These are phyloP conservation scores for Camillea tinctor DNA, from an alignment of 2,329 filamentous ascomycete genomes.

Conservation along the genomic window DNA sequence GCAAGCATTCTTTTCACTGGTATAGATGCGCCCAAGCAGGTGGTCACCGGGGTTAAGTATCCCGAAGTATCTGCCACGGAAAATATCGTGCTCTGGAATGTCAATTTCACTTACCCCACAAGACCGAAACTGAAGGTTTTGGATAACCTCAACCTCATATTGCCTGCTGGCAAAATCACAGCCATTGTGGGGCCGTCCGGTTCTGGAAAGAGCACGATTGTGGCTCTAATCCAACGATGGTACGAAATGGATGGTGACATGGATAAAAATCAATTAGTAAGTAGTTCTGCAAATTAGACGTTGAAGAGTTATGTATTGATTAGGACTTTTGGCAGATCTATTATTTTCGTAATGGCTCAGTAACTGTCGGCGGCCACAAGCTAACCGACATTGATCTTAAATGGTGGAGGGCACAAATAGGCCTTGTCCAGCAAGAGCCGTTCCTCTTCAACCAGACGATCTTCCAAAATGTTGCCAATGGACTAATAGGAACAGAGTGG, in stretches of 20 bases:
- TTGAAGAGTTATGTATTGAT: conserved; percentile 4
- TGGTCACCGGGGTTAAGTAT: conserved; percentile 40
- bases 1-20: conserved; percentile 57
- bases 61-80: conserved; percentile 47
- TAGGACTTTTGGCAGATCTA: conserved; percentile 16
- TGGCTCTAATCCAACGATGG: conserved; percentile 69
- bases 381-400: conserved; percentile 61
- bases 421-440: conserved; percentile 66
- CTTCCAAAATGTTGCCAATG: conserved; percentile 60
- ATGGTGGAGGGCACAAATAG: conserved; percentile 62
- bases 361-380: conserved; percentile 52
- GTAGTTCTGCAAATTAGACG: conserved; percentile 1
- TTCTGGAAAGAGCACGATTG: conserved; percentile 72
- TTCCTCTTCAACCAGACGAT: conserved; percentile 68
- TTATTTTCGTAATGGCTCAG: conserved; percentile 43
- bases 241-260: conserved; percentile 55
- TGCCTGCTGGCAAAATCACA: conserved; percentile 66
- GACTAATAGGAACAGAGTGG: conserved; percentile 53
- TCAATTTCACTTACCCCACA: conserved; percentile 71
- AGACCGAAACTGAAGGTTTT: conserved; percentile 63
- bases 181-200: conserved; percentile 74
- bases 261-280: conserved; percentile 36
- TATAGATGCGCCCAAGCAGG: conserved; percentile 47
- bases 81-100: conserved; percentile 60
- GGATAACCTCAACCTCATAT: conserved; percentile 54